Base-by-base conservation (phyloP, 306 rosid species). In the Luffa acutangula region DNA sequence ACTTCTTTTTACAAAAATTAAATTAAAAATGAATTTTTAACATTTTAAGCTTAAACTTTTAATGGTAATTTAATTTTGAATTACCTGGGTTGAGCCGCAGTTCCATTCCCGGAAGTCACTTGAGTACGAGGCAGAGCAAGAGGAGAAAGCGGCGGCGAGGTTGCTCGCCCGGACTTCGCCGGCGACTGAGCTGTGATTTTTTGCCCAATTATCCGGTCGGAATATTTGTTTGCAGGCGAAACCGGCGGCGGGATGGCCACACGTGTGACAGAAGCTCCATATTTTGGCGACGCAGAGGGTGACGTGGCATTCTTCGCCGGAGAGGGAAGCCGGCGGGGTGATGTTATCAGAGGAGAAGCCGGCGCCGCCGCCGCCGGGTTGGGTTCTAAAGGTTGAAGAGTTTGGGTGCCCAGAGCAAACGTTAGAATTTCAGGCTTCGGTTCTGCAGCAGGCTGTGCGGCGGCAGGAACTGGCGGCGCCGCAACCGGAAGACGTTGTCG, bases 111-210 rank as follows among this genome's bases (percentile, higher is more conserved):
- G 8, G 59, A 7, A 1, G 6, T 76, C 69, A 65, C 13, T 2
- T 15, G 73, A 25, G 4, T 41, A 67, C 51, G 74, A 4, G 76
- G 76, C 18, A 70, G 56, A 21, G 76, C 33, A 33, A 87, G 80
- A 25, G 96, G 95, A 82, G 97, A 89, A 1, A 90, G 97, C 4
- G 89, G 97, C 42, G 87, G 82, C 74, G 74, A 11, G 17, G 87
- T 15, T 4, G 54, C 41, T 17, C 49, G 57, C 25, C 79, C 86
- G 41, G 48, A 9, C 59, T 79, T 83, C 39, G n/a, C 41, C 69
- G 82, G 76, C 76, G 90, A 79, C 58, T 56, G 81, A 37, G 54
- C 15, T 78, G 79, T 33, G 9, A 13, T 3, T 76, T 45, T 53
- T 34, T 53, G 39, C 33, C 70, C 56, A 10, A 17, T 76, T 2